Evolutionary conservation across 2,329 filamentous ascomycete genomes (phyloP), one percentile per base, ranked within the genome.

Genomic region (Xenoacremonium recifei): DNA sequence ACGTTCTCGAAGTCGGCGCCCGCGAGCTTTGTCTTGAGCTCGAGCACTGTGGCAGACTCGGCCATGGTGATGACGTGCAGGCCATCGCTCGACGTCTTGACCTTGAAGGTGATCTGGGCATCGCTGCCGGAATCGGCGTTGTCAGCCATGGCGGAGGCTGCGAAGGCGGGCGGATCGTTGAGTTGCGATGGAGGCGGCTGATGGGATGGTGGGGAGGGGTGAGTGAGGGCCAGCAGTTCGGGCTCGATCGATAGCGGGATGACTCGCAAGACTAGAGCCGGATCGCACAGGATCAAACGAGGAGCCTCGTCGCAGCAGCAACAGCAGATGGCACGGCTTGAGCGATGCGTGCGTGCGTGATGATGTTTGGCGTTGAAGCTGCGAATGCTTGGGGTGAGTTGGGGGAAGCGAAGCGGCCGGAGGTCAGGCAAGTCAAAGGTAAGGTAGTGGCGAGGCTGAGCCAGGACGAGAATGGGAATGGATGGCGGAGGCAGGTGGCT

Each of bases 11-110:
- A 89, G 57, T 95, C 89, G 44, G 82, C 70, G 21, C 80, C 79
- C 5, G 91, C 81, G 29, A 99, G 83, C 74, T 92, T 96, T 49
- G 79, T 80, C 77, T 99, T 99, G 57, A 99, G 79, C 48, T 96
- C 90, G 43, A 80, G 76, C 32, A 97, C 85, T 6, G 85, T 87
- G 36, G 85, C 88, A 25, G 81, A 79, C 52, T 86, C 78, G 44
- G 86, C 69, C 61, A 97, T 84, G 42, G 89, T 95, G 63, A 99
- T 74, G 39, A 80, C 84, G 62, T 89, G 91, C 66, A 87, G 89
- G 64, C 80, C 83, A 63, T 96, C 91, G 57, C 84, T 86, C n/a
- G 89, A 91, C n/a, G 89, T 88, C 75, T 97, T 99, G 69, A 99
- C 85, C 72, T 90, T 93, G 80, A 99, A 97, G 66, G 88, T 95